These are phyloP conservation scores for Collariella sp. DNA, from an alignment of 495 filamentous ascomycete genomes.

Conservation along the genomic window DNA sequence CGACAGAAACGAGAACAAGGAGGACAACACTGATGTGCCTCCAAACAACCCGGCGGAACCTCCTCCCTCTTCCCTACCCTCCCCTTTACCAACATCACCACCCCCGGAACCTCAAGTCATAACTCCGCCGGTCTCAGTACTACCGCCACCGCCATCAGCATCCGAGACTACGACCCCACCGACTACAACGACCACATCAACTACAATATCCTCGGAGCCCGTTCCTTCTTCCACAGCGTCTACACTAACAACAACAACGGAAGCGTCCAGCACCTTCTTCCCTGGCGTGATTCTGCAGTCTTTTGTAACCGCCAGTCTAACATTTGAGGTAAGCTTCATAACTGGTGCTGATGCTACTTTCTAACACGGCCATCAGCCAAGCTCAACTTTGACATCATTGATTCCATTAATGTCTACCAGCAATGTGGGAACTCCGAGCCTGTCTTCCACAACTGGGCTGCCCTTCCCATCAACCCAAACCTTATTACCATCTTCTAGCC, in stretches of 20 bases:
- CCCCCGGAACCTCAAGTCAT: not conserved
- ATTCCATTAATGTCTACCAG: not conserved
- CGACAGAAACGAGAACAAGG: not conserved
- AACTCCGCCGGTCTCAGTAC: not conserved
- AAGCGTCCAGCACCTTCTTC: not conserved
- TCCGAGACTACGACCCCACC: no score
- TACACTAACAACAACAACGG: not conserved
- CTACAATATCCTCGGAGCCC: not conserved
- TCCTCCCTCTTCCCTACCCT: not conserved
- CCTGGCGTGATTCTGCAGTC: conserved; percentile 9
- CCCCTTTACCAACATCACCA: not conserved
- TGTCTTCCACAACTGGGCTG: not conserved
- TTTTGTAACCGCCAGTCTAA: not conserved
- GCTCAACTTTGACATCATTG: conserved; percentile 4
- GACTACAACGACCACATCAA: no score
- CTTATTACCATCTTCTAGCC: not conserved
- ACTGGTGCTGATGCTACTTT: no score
- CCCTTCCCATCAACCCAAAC: not conserved
- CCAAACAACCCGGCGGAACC: not conserved
- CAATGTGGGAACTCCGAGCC: not conserved
- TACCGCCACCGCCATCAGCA: not conserved
- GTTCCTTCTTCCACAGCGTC: not conserved
- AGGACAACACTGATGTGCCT: not conserved
- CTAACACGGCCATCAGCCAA: conserved; percentile 4
- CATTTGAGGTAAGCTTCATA: conserved; percentile 11